Base-by-base conservation (phyloP, 2,329 filamentous ascomycete species). In the Metarhizium robertsii region DNA sequence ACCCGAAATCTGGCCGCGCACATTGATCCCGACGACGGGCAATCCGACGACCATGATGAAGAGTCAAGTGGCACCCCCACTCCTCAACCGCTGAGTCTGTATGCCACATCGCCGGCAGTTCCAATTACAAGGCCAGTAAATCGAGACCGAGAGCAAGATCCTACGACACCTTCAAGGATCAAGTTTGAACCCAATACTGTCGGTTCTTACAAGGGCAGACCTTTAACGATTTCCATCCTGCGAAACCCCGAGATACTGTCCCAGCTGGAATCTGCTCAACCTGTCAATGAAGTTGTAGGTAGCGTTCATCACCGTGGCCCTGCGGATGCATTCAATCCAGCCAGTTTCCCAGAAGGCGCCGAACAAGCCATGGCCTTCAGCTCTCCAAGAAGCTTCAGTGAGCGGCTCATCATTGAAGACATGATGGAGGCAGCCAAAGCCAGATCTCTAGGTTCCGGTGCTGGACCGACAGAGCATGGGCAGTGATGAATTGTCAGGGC, bases 201-300 rank as follows among this genome's bases (percentile, higher is more conserved):
- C 14, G 79, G 79, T 2, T 81, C 79, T n/a, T 81, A 79, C 61
- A 79, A 75, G 61, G 79, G 79, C 47, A 73, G 73, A 20, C 73
- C 79, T 14, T 75, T 83, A 50, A 70, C 73, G 40, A 79, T 81
- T 69, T 74, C 76, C 2, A 70, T 81, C 14, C 73, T 83, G 49
- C 73, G 72, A 50, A 73, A 78, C 51, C 71, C 76, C 8, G 73
- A 77, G 25, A 54, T 82, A 1, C 74, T 79, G 55, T 76, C 74
- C 29, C 70, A 72, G 60, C 78, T 78, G 2, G 74, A 71, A 11
- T 73, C 74, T 11, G 66, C 80, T 52, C 77, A 78, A 42, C 70
- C 76, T 18, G 67, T 81, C 50, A 73, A 70, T 57, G 74, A 71
- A 25, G 80, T 81, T 63, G 76, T 81, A 8, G 79, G 79, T 2